These are phyloP conservation scores for Jaltomata sinuosa DNA, from an alignment of 257 asterid genomes.

Conservation along the genomic window DNA sequence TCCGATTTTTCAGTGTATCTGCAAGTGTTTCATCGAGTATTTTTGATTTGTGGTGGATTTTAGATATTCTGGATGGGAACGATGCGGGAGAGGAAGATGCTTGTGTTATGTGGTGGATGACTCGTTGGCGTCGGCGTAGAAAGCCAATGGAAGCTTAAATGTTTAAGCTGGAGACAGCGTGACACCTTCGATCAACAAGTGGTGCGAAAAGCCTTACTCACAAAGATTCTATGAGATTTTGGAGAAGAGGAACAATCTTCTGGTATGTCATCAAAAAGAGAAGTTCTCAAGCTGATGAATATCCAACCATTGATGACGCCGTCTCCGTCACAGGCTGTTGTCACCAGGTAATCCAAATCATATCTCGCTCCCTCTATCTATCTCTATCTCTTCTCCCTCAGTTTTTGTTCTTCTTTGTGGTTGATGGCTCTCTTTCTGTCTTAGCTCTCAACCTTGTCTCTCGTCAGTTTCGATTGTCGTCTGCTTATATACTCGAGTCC, in stretches of 20 bases:
- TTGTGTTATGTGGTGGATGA: slow-evolving; percentile 90
- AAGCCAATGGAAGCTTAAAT: slow-evolving; percentile 26
- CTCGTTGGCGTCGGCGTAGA: slow-evolving; percentile 18
- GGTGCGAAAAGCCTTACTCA: slow-evolving; percentile 61
- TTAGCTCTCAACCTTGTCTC: background rate
- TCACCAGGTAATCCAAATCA: too few species aligned
- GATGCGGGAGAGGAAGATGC: slow-evolving; percentile 88
- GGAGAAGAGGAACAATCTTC: slow-evolving; percentile 74
- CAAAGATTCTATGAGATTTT: slow-evolving; percentile 71
- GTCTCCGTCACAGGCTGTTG: too few species aligned
- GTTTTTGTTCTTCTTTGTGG: background rate
- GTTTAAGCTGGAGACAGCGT: slow-evolving; percentile 1
- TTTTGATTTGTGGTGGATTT: background rate
- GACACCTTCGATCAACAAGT: slow-evolving; percentile 33
- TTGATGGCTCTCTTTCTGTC: background rate
- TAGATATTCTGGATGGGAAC: slow-evolving; percentile 42
- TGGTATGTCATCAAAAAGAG: too few species aligned
- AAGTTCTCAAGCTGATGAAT: background rate
- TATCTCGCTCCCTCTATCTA: background rate
- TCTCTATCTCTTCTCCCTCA: background rate
- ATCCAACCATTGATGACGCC: too few species aligned
- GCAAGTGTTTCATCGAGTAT: background rate
- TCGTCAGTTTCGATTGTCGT: background rate
- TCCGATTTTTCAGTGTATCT: background rate
- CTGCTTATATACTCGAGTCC: background rate